phyloP scores from a whole-genome alignment of 768 basidiomycete species.

The Macrocybe gigantea region DNA sequence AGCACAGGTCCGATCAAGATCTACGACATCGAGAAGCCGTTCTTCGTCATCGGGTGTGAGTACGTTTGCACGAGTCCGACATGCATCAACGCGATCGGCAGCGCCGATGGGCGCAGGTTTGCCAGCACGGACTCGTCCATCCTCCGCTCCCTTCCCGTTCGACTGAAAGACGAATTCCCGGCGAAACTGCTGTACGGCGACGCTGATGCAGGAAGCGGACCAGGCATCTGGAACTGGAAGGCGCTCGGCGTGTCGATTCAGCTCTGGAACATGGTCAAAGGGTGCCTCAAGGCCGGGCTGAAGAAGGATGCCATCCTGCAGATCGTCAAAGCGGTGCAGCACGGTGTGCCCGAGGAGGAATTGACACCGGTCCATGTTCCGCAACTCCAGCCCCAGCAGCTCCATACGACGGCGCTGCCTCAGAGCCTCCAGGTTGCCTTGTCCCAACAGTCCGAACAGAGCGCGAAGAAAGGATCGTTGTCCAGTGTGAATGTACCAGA shows the following conservation, averaged over 20 bases:
- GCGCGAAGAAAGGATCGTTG: too few relatives aligned
- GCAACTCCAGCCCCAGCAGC: too few relatives aligned
- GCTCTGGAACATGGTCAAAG: conserved; percentile 71
- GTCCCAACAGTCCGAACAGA: too few relatives aligned
- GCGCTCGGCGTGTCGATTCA: conserved; percentile 64
- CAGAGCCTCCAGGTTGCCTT: too few relatives aligned
- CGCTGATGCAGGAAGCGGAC: conserved; percentile 49
- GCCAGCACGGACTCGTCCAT: conserved; percentile 71
- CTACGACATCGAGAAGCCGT: conserved; percentile 74
- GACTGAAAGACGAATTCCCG: conserved; percentile 71
- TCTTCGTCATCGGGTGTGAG: conserved; percentile 82
- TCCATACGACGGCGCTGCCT: too few relatives aligned
- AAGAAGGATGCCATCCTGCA: conserved; percentile 56
- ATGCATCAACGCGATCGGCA: conserved; percentile 27
- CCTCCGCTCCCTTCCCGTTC: conserved; percentile 60
- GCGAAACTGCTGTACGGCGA: conserved; percentile 54
- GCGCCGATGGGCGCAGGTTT: conserved; percentile 56
- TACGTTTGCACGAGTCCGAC: conserved; percentile 55
- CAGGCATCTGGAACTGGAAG: conserved; percentile 73
- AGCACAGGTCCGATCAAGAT: conserved; percentile 70
- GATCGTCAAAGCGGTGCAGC: conserved; percentile 53
- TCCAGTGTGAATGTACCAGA: background rate
- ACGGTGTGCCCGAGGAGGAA: conserved; percentile 39
- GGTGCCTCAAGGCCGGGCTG: conserved; percentile 51
- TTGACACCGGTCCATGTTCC: conserved; percentile 12